Base-by-base conservation (phyloP, 2,329 filamentous ascomycete species). In the Aphanocladium album region DNA sequence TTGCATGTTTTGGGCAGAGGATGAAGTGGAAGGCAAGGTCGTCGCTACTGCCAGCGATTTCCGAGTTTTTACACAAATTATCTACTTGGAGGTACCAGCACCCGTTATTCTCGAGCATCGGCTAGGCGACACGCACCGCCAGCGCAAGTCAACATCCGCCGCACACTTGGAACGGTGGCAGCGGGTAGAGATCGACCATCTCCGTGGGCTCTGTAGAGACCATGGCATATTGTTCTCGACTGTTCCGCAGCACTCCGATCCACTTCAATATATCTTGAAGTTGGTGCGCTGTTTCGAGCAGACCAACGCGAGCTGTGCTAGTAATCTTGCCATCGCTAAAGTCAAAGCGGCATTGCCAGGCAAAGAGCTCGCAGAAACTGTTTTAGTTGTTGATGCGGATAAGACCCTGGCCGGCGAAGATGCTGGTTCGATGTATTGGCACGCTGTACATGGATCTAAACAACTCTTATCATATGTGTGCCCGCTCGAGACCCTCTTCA, bases 381-480 rank as follows among this genome's bases (percentile, higher is more conserved):
- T 83, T 50, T 55, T 88, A 17, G 77, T 87, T 0, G 51, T 89
- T 2, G 85, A 89, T 62, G 85, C 71, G 0, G 84, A 88, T 67
- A 80, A 71, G 63, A 88, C 84, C 0, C 68, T 89, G 57, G 70
- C 77, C 5, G 60, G 77, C 1, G 64, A 77, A 14, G 84, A 88
- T 62, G 80, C 79, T 5, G 79, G 80, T 0, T 58, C 41, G 0
- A 43, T 83, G 57, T 85, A 85, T 68, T 86, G 80, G 82, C 63
- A 73, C 19, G 66, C 41, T 7, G 37, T 66, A 16, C 54, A 60
- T 17, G 51, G 50, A 9, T 33, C 47, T 12, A 3, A 56, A 12
- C 37, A 16, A 27, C 14, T 3, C 5, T 9, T 7, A 16, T 16
- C 43, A 33, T 16, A 60, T 59, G 17, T 8, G n/a, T 60, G 58